Evolutionary conservation across 2,329 filamentous ascomycete genomes (phyloP).

Genomic region (Colletotrichum filicis): DNA sequence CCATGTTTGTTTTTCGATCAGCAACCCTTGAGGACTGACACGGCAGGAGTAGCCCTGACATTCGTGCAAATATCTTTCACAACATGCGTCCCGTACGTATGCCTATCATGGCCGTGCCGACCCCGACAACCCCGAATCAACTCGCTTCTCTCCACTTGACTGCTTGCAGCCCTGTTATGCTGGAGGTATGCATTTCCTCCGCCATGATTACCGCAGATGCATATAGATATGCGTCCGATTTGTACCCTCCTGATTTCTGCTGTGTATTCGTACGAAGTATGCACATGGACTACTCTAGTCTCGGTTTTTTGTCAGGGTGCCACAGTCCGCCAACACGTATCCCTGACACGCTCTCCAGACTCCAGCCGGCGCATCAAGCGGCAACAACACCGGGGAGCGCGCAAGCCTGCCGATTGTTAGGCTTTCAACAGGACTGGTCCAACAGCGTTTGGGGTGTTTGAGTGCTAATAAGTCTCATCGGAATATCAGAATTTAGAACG

Average conservation of each 20-base stretch:
- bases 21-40: background rate
- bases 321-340: background rate
- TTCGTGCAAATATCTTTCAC: background rate
- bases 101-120: background rate
- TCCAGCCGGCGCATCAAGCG: constrained; percentile 7
- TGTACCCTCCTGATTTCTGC: background rate
- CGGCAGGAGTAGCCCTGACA: background rate
- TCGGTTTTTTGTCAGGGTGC: background rate
- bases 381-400: background rate
- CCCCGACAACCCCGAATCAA: background rate
- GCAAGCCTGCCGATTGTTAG: background rate
- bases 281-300: background rate
- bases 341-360: background rate
- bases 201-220: background rate
- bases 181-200: constrained; percentile 1
- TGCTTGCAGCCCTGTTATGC: background rate
- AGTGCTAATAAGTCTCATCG: background rate
- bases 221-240: background rate
- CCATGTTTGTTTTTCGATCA: background rate
- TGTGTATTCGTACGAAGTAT: background rate
- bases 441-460: too few species aligned
- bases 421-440: background rate
- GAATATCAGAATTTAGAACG: background rate
- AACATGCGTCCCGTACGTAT: background rate
- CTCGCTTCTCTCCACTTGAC: background rate